A percentile compares a stretch with the other conserved stretches of the same genome.
These are phyloP conservation scores for Pichia membranifaciens DNA, from an alignment of 805 yeast genomes.

Conservation along the genomic window DNA sequence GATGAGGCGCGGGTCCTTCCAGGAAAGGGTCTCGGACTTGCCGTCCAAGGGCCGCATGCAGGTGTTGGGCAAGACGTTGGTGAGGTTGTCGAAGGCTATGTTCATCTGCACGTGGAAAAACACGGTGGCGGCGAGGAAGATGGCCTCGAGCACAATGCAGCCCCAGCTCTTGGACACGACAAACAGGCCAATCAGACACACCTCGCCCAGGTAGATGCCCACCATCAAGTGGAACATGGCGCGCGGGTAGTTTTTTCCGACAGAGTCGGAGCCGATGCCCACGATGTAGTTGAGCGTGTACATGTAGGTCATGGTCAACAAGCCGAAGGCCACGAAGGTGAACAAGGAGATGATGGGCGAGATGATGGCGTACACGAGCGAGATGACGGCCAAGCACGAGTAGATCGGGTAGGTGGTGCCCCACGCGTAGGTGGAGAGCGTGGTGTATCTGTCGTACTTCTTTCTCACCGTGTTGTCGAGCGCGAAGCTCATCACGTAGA, in stretches of 20 bases:
- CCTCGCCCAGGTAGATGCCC: constrained; percentile 83
- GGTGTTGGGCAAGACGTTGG: constrained; percentile 58
- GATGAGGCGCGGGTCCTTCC: constrained; percentile 14
- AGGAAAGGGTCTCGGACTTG: constrained; percentile 55
- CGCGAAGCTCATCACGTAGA: constrained; percentile 49
- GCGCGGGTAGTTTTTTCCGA: constrained; percentile 82
- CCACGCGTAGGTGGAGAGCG: constrained; percentile 52
- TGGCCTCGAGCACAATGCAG: constrained; percentile 70
- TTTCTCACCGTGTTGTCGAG: constrained; percentile 64
- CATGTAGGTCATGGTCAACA: constrained; percentile 70
- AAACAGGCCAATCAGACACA: constrained; percentile 80
- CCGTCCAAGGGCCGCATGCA: constrained; percentile 78
- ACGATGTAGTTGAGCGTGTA: constrained; percentile 72
- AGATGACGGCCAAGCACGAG: constrained; percentile 63
- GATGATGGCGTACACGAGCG: constrained; percentile 62
- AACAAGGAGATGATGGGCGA: constrained; percentile 81
- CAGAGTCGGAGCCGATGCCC: constrained; percentile 60
- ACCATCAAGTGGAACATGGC: constrained; percentile 84
- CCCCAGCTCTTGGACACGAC: constrained; percentile 95
- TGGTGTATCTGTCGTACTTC: constrained; percentile 55
- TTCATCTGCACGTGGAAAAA: constrained; percentile 63
- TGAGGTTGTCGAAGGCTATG: constrained; percentile 58
- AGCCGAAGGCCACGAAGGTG: constrained; percentile 60
- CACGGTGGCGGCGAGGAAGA: constrained; percentile 58
- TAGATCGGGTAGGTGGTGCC: constrained; percentile 77